Percentiles rank a stretch among this genome's conserved stretches.
phyloP scores from a whole-genome alignment of 805 yeast genomes.

The Ogataea ramenticola region DNA sequence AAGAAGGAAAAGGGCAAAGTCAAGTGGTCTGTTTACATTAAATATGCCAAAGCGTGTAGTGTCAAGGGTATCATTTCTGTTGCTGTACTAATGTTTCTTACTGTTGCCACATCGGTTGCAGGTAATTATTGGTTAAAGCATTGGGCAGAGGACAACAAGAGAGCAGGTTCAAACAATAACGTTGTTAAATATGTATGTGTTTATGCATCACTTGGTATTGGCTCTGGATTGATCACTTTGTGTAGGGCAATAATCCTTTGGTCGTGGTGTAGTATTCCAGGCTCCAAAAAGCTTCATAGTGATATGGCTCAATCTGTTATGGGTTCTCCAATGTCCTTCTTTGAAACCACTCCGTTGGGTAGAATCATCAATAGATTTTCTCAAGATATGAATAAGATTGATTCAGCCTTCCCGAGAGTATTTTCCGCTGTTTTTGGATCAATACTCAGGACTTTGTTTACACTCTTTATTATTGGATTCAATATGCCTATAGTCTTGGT shows the following conservation, averaged over 20 bases:
- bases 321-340: constrained; percentile 57
- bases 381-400: constrained; percentile 53
- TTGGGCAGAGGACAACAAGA: constrained; percentile 56
- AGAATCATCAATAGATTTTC: constrained; percentile 60
- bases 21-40: constrained; percentile 41
- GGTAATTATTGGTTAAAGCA: constrained; percentile 60
- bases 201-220: constrained; percentile 50
- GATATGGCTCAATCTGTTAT: constrained; percentile 48
- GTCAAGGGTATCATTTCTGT: constrained; percentile 37
- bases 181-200: constrained; percentile 41
- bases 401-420: constrained; percentile 47
- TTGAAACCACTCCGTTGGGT: constrained; percentile 65
- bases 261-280: constrained; percentile 45
- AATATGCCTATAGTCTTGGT: constrained; percentile 49
- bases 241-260: constrained; percentile 41
- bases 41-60: constrained; percentile 57
- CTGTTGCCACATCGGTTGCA: constrained; percentile 25
- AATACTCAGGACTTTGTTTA: constrained; percentile 37
- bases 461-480: constrained; percentile 43
- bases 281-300: constrained; percentile 48
- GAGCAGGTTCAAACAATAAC: constrained; percentile 33
- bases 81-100: constrained; percentile 22
- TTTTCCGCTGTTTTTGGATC: constrained; percentile 41
- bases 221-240: constrained; percentile 41
- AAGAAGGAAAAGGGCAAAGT: constrained; percentile 57